Base-by-base conservation (phyloP, 2,329 filamentous ascomycete genomes). In the Lanzia echinophila region DNA sequence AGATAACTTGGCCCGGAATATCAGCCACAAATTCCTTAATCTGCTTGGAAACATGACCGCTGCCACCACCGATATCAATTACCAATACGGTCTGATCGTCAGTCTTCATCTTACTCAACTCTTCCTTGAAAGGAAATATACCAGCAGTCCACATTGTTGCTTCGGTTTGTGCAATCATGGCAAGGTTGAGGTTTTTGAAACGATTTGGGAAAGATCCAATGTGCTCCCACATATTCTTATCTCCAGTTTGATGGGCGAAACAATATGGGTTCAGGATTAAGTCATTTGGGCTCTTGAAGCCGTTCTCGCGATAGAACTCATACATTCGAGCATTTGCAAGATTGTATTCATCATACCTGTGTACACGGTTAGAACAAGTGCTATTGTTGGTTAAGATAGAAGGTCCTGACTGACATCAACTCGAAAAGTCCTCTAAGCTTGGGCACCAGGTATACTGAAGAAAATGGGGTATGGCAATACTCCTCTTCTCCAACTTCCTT, bases 1-100 rank as follows among this genome's bases (percentile, higher is more conserved):
- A 58, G 10, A 75, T 62, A 3, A 75, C 58, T 5, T 65, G 60
- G 0, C 69, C 68, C 1, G 62, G 58, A 2, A 74, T 53, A 32
- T 63, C 47, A 3, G 70, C 69, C 49, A 65, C 68, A 20, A 61
- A 64, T 17, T 61, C 56, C 39, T 62, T 65, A 7, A 75, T 61
- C 4, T 62, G 57, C 4, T 61, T 60, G n/a, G 66, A 66, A 45
- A 72, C 69, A n/a, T 74, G 69, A 1, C 73, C 73, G 8, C 65
- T 62, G 1, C 68, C 69, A 38, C 73, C 71, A 10, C 71, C 72
- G 11, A 75, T 62, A 55, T 75, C 71, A 2, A 75, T 71, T 44
- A 73, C 33, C 46, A 63, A 42, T 7, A 68, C 64, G 24, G 58
- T 63, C 13, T 60, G 58, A 31, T 64, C 56, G n/a, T 48, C 57